These are phyloP conservation scores for Talaromyces sp. DNA, from an alignment of 2,329 filamentous ascomycete genomes.

Conservation along the genomic window DNA sequence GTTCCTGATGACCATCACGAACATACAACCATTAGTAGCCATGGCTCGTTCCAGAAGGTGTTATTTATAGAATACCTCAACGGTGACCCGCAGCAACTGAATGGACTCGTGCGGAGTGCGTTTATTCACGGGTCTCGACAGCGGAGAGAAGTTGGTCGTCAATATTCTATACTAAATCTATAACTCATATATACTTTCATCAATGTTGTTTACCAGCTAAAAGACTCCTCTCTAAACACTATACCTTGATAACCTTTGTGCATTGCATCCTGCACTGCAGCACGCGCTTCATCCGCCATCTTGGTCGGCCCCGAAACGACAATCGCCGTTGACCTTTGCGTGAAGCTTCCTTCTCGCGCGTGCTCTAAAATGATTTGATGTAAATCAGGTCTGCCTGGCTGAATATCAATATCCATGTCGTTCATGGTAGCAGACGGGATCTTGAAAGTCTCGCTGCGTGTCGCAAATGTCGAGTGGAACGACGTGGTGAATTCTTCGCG, in stretches of 20 bases:
- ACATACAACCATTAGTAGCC: no score
- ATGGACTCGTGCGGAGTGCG: no score
- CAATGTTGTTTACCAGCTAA: conserved; percentile 27
- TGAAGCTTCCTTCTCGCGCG: conserved; percentile 23
- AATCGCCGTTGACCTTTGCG: conserved; percentile 28
- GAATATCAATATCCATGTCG: conserved; percentile 18
- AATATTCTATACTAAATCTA: not conserved
- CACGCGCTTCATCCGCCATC: conserved; percentile 43
- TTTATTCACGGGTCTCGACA: no score
- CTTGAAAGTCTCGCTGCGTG: not conserved
- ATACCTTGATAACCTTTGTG: conserved; percentile 27
- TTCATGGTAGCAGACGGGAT: not conserved
- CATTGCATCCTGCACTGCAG: conserved; percentile 33
- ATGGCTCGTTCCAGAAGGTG: no score
- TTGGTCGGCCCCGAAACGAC: conserved; percentile 42
- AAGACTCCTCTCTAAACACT: conserved; percentile 46
- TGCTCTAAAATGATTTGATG: conserved; percentile 26
- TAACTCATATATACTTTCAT: not conserved
- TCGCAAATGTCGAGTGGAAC: conserved; percentile 23
- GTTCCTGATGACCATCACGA: no score
- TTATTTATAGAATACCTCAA: no score
- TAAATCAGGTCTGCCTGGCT: conserved; percentile 36
- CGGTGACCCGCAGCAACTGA: no score
- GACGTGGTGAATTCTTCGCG: conserved; percentile 26
- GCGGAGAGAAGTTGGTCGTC: no score